Base-by-base conservation (phyloP, 2,329 filamentous ascomycete genomes). In the Karstenula rhodostoma region DNA sequence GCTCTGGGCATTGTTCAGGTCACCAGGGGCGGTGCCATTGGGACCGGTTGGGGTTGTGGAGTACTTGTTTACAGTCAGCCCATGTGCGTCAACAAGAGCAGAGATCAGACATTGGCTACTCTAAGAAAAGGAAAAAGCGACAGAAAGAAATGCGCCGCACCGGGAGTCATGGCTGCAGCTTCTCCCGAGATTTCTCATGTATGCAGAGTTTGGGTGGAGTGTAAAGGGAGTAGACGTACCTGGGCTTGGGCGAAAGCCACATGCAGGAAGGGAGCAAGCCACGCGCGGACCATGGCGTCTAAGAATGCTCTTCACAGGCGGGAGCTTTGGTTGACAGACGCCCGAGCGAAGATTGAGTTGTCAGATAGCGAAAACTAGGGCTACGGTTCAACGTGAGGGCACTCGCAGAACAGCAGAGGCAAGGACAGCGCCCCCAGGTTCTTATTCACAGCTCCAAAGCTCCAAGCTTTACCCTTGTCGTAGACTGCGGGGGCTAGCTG, bases 1-100 rank as follows among this genome's bases (percentile, higher is more conserved):
- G 25, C 86, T 88, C 51, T 75, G 57, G 2, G 73, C 76, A 59
- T 74, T 61, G 62, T 74, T 53, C 49, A 68, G 42, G 59, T 66
- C 60, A 57, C 56, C 61, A 23, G 73, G 57, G n/a, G 25, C 57
- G 44, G 64, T 66, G 25, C 48, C 68, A 56, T 69, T 66, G 47
- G 73, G 70, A 43, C 52, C 68, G 32, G 65, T 67, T 59, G 44
- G 68, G 65, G 73, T 74, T 12, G 51, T 27, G 40, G 71, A 63
- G 56, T 63, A 72, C 73, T 75, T 72, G 65, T 67, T 69, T 68
- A 67, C 59, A n/a, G 64, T 77, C 57, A 76, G 74, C 62, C 23
- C 32, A 23, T 35, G 53, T 23, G 10, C 22, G 62, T 67, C 67
- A 72, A 75, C 62, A 71, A 65, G 29, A 12, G 37, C 29, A 46